Conservation (phyloP, 768 basidiomycete genomes). For the Kwoniella newhampshirensis region DNA sequence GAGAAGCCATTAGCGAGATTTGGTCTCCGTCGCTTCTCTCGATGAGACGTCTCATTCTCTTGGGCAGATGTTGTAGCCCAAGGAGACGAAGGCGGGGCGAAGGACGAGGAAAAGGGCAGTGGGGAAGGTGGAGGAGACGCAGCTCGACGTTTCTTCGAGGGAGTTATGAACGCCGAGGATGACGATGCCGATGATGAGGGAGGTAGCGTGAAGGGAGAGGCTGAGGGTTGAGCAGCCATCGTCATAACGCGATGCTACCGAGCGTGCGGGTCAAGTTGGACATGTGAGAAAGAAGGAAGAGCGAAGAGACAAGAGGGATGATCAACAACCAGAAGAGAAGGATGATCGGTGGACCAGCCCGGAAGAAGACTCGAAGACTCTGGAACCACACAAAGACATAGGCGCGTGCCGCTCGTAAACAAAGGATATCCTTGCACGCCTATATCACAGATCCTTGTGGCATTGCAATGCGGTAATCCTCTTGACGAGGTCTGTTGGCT, state of each 20-base stretch:
- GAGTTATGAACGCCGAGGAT: neutral
- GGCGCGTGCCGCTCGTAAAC: too few relatives aligned
- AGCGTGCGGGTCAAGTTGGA: too few relatives aligned
- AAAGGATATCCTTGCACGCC: too few relatives aligned
- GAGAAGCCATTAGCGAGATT: conserved; percentile 42
- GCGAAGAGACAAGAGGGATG: too few relatives aligned
- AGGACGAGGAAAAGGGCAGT: neutral
- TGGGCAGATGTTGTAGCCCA: neutral
- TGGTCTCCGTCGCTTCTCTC: conserved; percentile 34
- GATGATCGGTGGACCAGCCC: too few relatives aligned
- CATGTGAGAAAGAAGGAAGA: too few relatives aligned
- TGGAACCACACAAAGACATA: too few relatives aligned
- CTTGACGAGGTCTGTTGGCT: too few relatives aligned
- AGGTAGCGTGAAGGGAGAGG: conserved; percentile 9
- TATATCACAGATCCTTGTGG: too few relatives aligned
- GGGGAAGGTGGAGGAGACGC: neutral
- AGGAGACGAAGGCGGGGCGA: neutral
- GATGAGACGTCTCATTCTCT: conserved; percentile 6
- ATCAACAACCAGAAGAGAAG: too few relatives aligned
- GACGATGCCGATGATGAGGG: neutral
- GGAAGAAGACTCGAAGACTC: too few relatives aligned
- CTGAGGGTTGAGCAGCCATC: conserved; percentile 20
- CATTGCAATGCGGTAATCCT: too few relatives aligned
- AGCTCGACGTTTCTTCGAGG: conserved; percentile 11
- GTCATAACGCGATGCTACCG: conserved; percentile 17